A percentile compares a stretch with the other conserved stretches of the same genome.
These are phyloP conservation scores for Stylonectria norvegica DNA, from an alignment of 2,329 filamentous ascomycete genomes.

Conservation along the genomic window DNA sequence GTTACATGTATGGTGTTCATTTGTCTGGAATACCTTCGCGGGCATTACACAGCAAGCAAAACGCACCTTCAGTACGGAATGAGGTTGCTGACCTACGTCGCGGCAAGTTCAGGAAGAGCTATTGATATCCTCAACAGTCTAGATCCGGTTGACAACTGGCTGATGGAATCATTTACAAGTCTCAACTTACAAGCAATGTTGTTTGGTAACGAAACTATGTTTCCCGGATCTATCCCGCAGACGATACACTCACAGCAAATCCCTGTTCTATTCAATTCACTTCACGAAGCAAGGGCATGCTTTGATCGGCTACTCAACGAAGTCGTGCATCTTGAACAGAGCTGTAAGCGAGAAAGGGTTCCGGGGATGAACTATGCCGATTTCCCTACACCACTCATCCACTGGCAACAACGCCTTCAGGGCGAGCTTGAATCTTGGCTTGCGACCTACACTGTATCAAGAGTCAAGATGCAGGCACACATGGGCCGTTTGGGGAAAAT, in stretches of 20 bases:
- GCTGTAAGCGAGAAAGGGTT: too few species aligned
- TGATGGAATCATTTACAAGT: not conserved
- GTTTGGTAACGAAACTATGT: not conserved
- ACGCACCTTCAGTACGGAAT: not conserved
- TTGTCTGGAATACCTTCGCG: not conserved
- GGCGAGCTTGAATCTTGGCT: not conserved
- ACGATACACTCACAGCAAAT: not conserved
- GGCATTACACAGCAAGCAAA: not conserved
- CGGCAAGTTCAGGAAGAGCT: not conserved
- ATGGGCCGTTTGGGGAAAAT: not conserved
- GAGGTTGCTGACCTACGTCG: not conserved
- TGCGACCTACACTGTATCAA: not conserved
- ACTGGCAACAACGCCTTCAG: not conserved
- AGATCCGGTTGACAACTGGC: not conserved
- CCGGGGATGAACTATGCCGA: too few species aligned
- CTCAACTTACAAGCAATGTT: not conserved
- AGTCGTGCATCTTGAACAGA: too few species aligned
- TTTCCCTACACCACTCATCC: not conserved
- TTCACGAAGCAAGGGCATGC: not conserved
- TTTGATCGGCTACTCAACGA: not conserved
- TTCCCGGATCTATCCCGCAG: not conserved
- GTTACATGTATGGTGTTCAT: not conserved
- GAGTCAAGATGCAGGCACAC: not conserved
- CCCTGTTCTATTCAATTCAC: not conserved
- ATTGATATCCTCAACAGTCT: not conserved